A percentile compares a stretch with the other conserved stretches of the same genome.
phyloP scores from a whole-genome alignment of 1,284 basidiomycete species.

The Neolentinus lepideus region DNA sequence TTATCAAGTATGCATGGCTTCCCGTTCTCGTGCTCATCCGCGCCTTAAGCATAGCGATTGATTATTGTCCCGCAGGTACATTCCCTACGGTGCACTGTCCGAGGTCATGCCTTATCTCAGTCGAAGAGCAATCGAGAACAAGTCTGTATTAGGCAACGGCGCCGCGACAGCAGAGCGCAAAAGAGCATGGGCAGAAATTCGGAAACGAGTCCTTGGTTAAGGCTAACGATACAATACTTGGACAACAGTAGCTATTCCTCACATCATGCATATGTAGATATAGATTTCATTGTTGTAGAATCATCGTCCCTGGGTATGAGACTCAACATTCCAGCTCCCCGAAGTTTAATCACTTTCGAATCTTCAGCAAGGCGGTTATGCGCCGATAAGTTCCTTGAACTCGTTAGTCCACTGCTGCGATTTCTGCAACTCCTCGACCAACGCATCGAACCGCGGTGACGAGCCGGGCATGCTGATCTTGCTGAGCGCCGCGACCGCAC shows the following conservation, averaged over 20 bases:
- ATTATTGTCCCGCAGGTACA: constrained; percentile 37
- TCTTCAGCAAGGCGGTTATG: constrained; percentile 7
- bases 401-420: constrained; percentile 57
- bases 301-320: neutral
- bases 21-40: constrained; percentile 1
- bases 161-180: constrained; percentile 41
- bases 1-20: constrained; percentile 58
- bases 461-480: constrained; percentile 55
- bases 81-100: constrained; percentile 78
- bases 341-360: neutral
- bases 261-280: neutral
- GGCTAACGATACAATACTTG: neutral
- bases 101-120: constrained; percentile 70
- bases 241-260: neutral
- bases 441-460: constrained; percentile 67
- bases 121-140: constrained; percentile 65
- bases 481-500: constrained; percentile 82
- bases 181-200: constrained; percentile 31
- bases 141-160: constrained; percentile 50
- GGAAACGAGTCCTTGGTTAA: constrained; percentile 23
- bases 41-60: neutral
- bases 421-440: constrained; percentile 66
- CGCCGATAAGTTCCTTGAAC: constrained; percentile 51
- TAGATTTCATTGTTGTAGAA: neutral
- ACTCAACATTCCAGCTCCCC: neutral